Conservation (phyloP, 2,329 filamentous ascomycete species). For the Alternaria metachromatica region DNA sequence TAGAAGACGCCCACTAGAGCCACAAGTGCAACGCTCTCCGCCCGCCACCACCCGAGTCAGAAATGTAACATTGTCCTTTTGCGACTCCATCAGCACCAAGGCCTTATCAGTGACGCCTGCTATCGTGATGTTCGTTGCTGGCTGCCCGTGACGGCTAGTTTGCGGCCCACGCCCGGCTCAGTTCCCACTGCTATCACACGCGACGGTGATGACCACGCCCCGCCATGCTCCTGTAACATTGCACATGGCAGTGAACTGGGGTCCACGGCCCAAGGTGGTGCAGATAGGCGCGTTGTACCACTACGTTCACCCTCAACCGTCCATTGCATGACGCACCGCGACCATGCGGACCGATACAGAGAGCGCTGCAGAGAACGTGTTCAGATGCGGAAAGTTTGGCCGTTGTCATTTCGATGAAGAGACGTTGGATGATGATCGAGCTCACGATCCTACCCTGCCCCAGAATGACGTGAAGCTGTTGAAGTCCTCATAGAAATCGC, state of each 20-base stretch:
- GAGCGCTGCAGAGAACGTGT: slow-evolving; percentile 11
- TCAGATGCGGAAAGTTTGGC: slow-evolving; percentile 27
- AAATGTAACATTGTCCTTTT: slow-evolving; percentile 10
- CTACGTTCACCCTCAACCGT: slow-evolving; percentile 35
- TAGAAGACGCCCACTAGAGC: background rate
- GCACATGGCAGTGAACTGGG: slow-evolving; percentile 25
- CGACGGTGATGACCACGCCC: slow-evolving; percentile 4
- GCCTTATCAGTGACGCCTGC: background rate
- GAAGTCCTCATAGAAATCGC: slow-evolving; percentile 25
- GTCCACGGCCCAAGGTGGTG: slow-evolving; percentile 8
- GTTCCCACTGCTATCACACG: slow-evolving; percentile 7
- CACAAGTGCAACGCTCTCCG: slow-evolving; percentile 7
- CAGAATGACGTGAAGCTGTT: slow-evolving; percentile 30
- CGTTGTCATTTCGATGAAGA: slow-evolving; percentile 34
- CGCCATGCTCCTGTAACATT: slow-evolving; percentile 33
- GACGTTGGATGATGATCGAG: slow-evolving; percentile 25
- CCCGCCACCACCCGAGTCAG: slow-evolving; percentile 1
- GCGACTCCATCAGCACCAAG: background rate
- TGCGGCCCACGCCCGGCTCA: slow-evolving; percentile 3
- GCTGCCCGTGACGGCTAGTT: background rate
- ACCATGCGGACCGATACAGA: slow-evolving; percentile 12
- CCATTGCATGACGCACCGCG: slow-evolving; percentile 33
- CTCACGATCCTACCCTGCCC: slow-evolving; percentile 17
- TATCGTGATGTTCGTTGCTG: background rate
- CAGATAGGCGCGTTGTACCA: slow-evolving; percentile 41